Evolutionary conservation across 1,284 basidiomycete species (phyloP).

Genomic region (Phlebopus sp.): DNA sequence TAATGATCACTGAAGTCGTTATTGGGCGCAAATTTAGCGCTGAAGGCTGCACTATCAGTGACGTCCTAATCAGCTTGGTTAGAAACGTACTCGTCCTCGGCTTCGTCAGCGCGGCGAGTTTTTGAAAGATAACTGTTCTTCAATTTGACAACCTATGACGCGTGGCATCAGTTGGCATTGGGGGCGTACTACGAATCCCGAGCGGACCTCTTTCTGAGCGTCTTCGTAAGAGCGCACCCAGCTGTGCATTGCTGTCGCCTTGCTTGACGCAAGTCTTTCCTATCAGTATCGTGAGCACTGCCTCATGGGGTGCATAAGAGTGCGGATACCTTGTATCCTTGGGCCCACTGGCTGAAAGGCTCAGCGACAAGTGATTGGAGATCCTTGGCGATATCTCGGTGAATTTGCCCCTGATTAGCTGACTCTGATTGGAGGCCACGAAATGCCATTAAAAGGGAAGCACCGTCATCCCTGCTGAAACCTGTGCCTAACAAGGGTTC

Average conservation of each 20-base stretch:
- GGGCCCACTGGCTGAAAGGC: slow-evolving; percentile 74
- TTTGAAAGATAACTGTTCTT: slow-evolving; percentile 78
- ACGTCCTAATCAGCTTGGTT: slow-evolving; percentile 7
- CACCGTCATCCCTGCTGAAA: slow-evolving; percentile 76
- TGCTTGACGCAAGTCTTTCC: slow-evolving; percentile 60
- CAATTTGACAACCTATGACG: slow-evolving; percentile 53
- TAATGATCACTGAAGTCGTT: slow-evolving; percentile 61
- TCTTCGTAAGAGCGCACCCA: slow-evolving; percentile 74
- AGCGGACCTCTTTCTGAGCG: slow-evolving; percentile 53
- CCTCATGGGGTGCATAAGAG: slow-evolving; percentile 1
- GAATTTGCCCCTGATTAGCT: slow-evolving; percentile 59
- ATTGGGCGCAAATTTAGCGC: slow-evolving; percentile 82
- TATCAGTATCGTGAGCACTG: slow-evolving; percentile 26
- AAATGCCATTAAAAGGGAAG: slow-evolving; percentile 73
- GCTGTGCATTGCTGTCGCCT: slow-evolving; percentile 57
- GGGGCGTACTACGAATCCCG: neutral
- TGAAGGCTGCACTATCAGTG: slow-evolving; percentile 27
- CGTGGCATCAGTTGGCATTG: slow-evolving; percentile 1
- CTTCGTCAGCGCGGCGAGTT: slow-evolving; percentile 79
- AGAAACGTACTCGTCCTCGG: slow-evolving; percentile 80
- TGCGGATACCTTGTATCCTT: slow-evolving; percentile 55
- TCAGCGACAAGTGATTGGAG: slow-evolving; percentile 65
- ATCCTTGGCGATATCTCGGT: slow-evolving; percentile 65
- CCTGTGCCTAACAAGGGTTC: slow-evolving; percentile 45
- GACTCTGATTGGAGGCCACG: slow-evolving; percentile 76